Conservation (phyloP, 139 green algal species). For the Auxenochlorella protothecoides region DNA sequence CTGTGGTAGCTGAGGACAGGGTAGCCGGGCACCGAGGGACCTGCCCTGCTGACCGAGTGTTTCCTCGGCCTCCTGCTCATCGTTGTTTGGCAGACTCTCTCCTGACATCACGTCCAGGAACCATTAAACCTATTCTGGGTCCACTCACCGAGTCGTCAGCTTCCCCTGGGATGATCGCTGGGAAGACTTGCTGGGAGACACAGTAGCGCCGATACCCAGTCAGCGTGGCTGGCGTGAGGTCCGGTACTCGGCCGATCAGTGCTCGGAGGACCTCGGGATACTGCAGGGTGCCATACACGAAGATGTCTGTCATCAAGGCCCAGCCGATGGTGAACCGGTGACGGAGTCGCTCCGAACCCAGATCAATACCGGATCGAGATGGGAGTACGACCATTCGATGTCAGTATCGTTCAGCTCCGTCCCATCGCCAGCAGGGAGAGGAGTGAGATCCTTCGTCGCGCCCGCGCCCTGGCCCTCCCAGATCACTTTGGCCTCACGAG, state of each 20-base stretch:
- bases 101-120: too few relatives aligned
- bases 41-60: too few relatives aligned
- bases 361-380: neutral
- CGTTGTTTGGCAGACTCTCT: too few relatives aligned
- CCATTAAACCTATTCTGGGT: too few relatives aligned
- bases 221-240: slow-evolving; percentile 26
- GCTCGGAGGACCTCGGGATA: slow-evolving; percentile 32
- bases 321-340: too few relatives aligned
- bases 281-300: slow-evolving; percentile 44
- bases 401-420: neutral
- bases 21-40: too few relatives aligned
- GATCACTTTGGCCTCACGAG: too few relatives aligned
- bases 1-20: too few relatives aligned
- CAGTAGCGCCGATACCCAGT: slow-evolving; percentile 41
- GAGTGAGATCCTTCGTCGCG: too few relatives aligned
- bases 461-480: too few relatives aligned
- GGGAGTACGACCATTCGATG: neutral
- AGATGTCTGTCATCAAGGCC: neutral
- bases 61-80: too few relatives aligned
- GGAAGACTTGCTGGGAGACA: slow-evolving; percentile 51
- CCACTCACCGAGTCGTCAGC: too few relatives aligned
- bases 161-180: neutral
- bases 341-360: neutral
- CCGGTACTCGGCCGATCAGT: slow-evolving; percentile 42
- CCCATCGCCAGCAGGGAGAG: neutral